Base-by-base conservation (phyloP, 1,284 basidiomycete genomes). In the Ustilago nuda region DNA sequence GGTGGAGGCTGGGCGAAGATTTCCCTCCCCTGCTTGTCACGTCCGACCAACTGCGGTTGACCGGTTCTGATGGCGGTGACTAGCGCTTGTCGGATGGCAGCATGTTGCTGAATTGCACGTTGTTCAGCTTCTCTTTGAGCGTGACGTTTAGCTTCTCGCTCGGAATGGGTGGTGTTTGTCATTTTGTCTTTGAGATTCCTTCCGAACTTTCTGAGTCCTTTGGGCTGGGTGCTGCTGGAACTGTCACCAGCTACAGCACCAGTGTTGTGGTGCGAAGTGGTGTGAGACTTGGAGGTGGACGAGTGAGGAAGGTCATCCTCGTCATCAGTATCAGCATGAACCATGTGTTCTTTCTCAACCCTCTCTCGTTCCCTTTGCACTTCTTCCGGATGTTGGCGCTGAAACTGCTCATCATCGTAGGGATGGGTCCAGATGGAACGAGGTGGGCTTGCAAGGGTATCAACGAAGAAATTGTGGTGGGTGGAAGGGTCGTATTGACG, bases 351-450 rank as follows among this genome's bases (percentile, higher is more conserved):
- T 0, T 45, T 23, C 30, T 77, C 63, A 32, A 72, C 15, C 11
- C 75, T 36, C 32, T 69, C 70, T 0, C 58, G 41, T 41, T 76
- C 73, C 19, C 43, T 35, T 17, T 37, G 39, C 2, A 77, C 27
- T 8, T 70, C 54, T 3, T 66, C 63, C 4, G 75, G 75, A 61
- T 77, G 75, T 41, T 72, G 63, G 9, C 64, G 56, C 45, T 73
- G 75, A 32, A 54, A 77, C 51, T 72, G 66, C 8, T 48, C 57
- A 33, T 78, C 85, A 59, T 85, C 84, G 33, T 64, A 69, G 1
- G 85, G 85, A 56, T 86, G 85, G 1, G 72, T 58, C 85, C 85
- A 86, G 69, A 85, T 86, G 17, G 80, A 83, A 7, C 85, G 72
- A 15, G 85, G 83, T 3, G 85, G 85, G 7, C 60, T 75, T 1